Base-by-base conservation (phyloP, 1,284 basidiomycete species). In the Erythrobasidium hasegawianum region DNA sequence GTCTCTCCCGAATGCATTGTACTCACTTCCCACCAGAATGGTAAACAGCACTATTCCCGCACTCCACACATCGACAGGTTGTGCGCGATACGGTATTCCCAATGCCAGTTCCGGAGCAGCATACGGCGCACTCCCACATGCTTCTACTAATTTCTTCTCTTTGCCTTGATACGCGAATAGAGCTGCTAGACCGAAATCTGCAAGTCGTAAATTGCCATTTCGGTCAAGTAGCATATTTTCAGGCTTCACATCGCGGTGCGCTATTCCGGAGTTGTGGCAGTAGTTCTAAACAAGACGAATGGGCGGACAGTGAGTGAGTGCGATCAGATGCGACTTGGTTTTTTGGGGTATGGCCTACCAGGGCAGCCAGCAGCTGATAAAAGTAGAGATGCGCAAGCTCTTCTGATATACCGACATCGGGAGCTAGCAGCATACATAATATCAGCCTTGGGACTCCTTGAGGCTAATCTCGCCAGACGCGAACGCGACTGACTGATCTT, bases 41-140 rank as follows among this genome's bases (percentile, higher is more conserved):
- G 95, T 92, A 76, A 91, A 97, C 0, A 98, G 81, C 40, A 98
- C 95, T 16, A 97, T 89, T 1, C 96, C 96, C 59, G 90, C 84
- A 1, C 91, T 92, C 95, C 95, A 98, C 1, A 90, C 86, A 76
- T 98, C 95, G 41, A 97, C 86, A 0, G 94, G 92, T 71, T 96
- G 91, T 3, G 92, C 95, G 26, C 85, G 79, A 78, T 97, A 98
- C 0, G 89, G 79, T 70, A 77, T 71, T 0, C 69, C 45, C 7
- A 59, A 58, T 1, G 72, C 73, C 8, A 75, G 66, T 24, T 71
- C 71, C 1, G 73, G 73, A 18, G 71, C 71, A 41, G 71, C 88
- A 77, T 98, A 98, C 0, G 96, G 95, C 67, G 96, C 77, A 77
- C 91, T 96, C 0, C 96, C 95, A 74, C 95, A 97, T 50, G 88